These are phyloP conservation scores for Phycomyces nitens DNA, from an alignment of 192 early-diverging fungal genomes.

Conservation along the genomic window DNA sequence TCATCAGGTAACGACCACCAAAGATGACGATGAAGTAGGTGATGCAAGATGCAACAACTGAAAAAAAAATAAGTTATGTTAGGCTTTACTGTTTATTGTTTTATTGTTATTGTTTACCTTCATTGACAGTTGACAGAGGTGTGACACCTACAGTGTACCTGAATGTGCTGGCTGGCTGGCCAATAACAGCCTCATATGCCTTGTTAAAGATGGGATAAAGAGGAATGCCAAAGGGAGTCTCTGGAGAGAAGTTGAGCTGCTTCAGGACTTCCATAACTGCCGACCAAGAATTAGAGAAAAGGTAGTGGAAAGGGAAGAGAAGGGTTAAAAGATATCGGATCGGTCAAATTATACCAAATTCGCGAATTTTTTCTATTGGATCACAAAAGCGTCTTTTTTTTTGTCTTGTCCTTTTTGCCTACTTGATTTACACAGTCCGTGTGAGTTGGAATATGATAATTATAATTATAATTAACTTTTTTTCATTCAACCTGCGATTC, in stretches of 20 bases:
- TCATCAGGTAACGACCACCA: constrained; percentile 66
- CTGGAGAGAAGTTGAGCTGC: constrained; percentile 42
- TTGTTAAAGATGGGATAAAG: constrained; percentile 49
- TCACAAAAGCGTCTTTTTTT: not conserved
- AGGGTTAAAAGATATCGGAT: not conserved
- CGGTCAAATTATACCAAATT: not conserved
- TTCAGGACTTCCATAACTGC: constrained; percentile 28
- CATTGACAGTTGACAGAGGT: constrained; percentile 44
- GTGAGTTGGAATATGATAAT: not conserved
- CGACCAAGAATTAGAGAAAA: constrained; percentile 10
- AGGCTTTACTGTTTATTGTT: not conserved
- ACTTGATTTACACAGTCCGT: not conserved
- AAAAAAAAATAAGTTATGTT: too few species aligned
- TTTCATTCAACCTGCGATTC: too few species aligned
- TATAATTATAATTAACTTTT: too few species aligned
- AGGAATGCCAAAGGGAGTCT: constrained; percentile 56
- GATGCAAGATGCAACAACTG: constrained; percentile 20
- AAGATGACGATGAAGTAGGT: constrained; percentile 72
- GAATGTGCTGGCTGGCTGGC: constrained; percentile 42
- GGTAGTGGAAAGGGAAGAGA: constrained; percentile 10
- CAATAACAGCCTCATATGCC: constrained; percentile 41
- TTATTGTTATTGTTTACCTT: constrained; percentile 21
- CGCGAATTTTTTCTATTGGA: not conserved
- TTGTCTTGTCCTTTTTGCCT: not conserved
- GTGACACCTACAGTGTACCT: constrained; percentile 47